Conservation (phyloP, 768 basidiomycete genomes). For the Coprinopsis sp. region DNA sequence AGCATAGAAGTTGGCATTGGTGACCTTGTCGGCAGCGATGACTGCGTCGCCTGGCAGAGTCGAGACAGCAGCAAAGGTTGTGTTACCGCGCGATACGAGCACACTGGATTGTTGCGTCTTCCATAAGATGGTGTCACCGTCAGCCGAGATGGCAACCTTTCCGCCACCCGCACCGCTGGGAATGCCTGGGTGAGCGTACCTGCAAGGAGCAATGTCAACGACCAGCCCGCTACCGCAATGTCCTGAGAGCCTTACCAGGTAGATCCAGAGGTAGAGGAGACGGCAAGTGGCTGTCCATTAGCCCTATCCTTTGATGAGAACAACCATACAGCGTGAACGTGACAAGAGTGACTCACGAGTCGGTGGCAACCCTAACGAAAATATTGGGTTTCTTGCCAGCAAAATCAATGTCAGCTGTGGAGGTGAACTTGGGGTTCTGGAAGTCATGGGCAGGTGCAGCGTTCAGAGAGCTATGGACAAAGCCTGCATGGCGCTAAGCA, state of each 20-base stretch:
- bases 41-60: conserved; percentile 42
- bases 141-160: conserved; percentile 46
- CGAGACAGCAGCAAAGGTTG: conserved; percentile 44
- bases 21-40: conserved; percentile 62
- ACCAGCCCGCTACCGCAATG: background rate
- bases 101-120: conserved; percentile 44
- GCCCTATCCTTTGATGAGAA: conserved; percentile 23
- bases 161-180: conserved; percentile 42
- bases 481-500: conserved; percentile 28
- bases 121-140: conserved; percentile 58
- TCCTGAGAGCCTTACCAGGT: conserved; percentile 37
- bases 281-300: conserved; percentile 49
- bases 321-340: background rate
- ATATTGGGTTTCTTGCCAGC: conserved; percentile 47
- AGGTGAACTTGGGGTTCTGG: conserved; percentile 44
- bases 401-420: conserved; percentile 47
- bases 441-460: conserved; percentile 35
- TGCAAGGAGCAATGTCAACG: conserved; percentile 9
- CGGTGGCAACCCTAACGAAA: conserved; percentile 51
- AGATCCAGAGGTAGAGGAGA: conserved; percentile 50
- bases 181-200: conserved; percentile 52
- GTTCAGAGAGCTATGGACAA: conserved; percentile 41
- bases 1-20: conserved; percentile 54
- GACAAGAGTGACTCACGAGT: conserved; percentile 39
- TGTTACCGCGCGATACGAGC: conserved; percentile 46